phyloP scores from a whole-genome alignment of 768 basidiomycete genomes.

The Butyriboletus loyo region DNA sequence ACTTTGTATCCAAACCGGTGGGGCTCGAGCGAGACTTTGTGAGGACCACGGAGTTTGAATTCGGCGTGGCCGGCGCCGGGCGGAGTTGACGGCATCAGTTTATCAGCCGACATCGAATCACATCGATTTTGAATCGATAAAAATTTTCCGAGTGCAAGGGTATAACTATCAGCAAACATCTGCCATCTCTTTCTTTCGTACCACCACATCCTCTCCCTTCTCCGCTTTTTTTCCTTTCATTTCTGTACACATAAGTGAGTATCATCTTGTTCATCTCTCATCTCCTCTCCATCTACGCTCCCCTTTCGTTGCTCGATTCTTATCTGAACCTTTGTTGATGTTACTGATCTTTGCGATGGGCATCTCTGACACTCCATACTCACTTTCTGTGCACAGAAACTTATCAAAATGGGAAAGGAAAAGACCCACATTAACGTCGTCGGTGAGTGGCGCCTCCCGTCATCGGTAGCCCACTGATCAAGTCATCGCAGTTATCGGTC shows the following conservation, averaged over 20 bases:
- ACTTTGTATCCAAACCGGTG: background rate
- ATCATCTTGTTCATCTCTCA: conserved; percentile 1
- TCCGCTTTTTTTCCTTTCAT: conserved; percentile 31
- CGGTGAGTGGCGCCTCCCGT: conserved; percentile 52
- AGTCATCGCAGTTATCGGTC: conserved; percentile 79
- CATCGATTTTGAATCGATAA: conserved; percentile 66
- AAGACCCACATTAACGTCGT: conserved; percentile 97
- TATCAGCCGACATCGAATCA: conserved; percentile 46
- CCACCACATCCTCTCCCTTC: conserved; percentile 35
- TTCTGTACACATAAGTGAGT: conserved; percentile 46
- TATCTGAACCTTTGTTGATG: no score
- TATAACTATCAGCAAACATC: conserved; percentile 62
- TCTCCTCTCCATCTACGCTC: conserved; percentile 21
- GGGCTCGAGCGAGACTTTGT: background rate
- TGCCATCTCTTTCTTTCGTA: conserved; percentile 32
- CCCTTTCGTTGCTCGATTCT: conserved; percentile 7
- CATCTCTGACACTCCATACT: conserved; percentile 6
- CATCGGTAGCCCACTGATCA: conserved; percentile 20
- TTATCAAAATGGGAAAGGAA: conserved; percentile 90
- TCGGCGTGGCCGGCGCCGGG: conserved; percentile 25
- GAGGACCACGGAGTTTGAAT: conserved; percentile 14
- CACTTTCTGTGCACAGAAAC: conserved; percentile 39
- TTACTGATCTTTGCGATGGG: conserved; percentile 25
- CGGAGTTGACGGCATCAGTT: conserved; percentile 49
- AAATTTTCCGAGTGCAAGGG: conserved; percentile 51